Percentiles rank a stretch among this genome's conserved stretches.
These are phyloP conservation scores for Fusarium keratoplasticum DNA, from an alignment of 2,329 filamentous ascomycete species.

Conservation along the genomic window DNA sequence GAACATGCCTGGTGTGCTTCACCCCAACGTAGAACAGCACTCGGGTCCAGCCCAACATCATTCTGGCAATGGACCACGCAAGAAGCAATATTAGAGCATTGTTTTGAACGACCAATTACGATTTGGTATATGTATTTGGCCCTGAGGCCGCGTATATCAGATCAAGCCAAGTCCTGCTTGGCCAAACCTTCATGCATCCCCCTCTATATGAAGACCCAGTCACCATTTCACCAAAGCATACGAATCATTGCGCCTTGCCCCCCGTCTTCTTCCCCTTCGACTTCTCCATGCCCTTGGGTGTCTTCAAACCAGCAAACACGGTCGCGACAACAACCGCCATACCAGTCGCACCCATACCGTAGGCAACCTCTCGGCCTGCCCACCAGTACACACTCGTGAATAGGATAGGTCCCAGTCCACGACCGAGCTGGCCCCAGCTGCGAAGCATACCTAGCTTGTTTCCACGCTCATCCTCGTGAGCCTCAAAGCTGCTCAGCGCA, in stretches of 20 bases:
- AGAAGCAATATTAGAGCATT: not conserved
- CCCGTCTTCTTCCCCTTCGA: constrained; percentile 33
- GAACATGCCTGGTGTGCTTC: not conserved
- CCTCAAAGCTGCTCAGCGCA: constrained; percentile 91
- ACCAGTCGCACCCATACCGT: constrained; percentile 81
- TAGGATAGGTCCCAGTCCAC: constrained; percentile 85
- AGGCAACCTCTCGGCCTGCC: constrained; percentile 90
- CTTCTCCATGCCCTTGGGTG: constrained; percentile 58
- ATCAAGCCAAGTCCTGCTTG: constrained; percentile 31
- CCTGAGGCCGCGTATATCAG: not conserved
- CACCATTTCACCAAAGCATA: not conserved
- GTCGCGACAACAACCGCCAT: constrained; percentile 80
- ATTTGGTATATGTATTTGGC: not conserved
- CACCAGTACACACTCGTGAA: constrained; percentile 99
- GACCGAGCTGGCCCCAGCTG: constrained; percentile 85
- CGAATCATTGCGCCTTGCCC: constrained; percentile 29
- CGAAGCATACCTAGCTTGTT: constrained; percentile 87
- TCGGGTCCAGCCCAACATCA: not conserved
- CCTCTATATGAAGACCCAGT: not conserved
- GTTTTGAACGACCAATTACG: not conserved
- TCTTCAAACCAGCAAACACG: constrained; percentile 78
- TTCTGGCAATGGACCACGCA: not conserved
- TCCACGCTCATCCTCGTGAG: constrained; percentile 81
- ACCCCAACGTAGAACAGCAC: not conserved
- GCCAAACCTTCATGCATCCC: constrained; percentile 11